Evolutionary conservation across 148 eudicot genomes (phyloP), one percentile per base, ranked within the genome.

Genomic region (Camellia japonica): DNA sequence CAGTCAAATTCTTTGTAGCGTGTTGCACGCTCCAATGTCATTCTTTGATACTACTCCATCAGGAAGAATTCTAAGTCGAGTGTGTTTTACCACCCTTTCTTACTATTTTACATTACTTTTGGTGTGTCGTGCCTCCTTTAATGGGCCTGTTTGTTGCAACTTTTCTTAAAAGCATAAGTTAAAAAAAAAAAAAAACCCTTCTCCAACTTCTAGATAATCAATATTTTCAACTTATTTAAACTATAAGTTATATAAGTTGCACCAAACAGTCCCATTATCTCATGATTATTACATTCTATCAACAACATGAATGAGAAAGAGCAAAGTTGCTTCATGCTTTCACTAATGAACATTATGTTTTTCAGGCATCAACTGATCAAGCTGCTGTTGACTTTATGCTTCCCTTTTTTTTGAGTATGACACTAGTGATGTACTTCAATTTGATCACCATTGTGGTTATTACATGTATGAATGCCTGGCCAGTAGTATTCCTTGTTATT

Each of bases 41-140:
- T 91, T 87, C 83, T 91, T 88, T 49, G 95, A 91, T 72, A 90
- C 95, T 30, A 91, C 93, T 51, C 93, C 93, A 59, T 91, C 91
- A 1, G 95, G 93, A 82, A 89, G 92, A 85, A 82, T 88, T 51
- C 76, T 91, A 30, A 91, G 81, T 74, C 86, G 94, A 0, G 94
- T 91, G 80, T 74, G 87, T 79, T 66, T 58, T 56, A 55, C 6
- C 65, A 59, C 60, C 7, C n/a, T n/a, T 38, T 59, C 42, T 23
- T 78, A 74, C 1, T 74, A 71, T 47, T 42, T 56, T 13, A 62
- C 61, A 46, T 68, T 18, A 0, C 18, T 58, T 62, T 42, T 38
- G 10, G 41, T 47, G 60, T 54, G 1, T 23, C 12, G 76, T 3
- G 15, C 63, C 64, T 56, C 7, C 16, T 68, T 68, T 43, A 1